Conservation (phyloP, 257 asterid genomes). For the Henckelia pumila region DNA sequence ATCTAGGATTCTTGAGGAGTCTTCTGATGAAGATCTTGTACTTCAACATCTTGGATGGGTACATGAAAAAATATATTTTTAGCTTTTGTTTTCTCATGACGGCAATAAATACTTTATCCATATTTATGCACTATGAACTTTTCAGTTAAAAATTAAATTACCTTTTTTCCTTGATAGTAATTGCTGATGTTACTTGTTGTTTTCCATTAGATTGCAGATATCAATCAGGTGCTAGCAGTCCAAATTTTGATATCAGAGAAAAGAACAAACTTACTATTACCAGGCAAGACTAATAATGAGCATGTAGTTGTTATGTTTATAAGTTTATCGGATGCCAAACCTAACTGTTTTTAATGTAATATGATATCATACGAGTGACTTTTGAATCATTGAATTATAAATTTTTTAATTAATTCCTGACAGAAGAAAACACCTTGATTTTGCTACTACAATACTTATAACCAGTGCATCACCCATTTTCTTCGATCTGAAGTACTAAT, state of each 20-base stretch:
- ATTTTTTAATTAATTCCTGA: not conserved
- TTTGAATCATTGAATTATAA: not conserved
- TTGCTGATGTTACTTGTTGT: conserved; percentile 21
- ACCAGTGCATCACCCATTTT: not conserved
- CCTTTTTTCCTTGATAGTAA: conserved; percentile 26
- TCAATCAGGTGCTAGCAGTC: conserved; percentile 75
- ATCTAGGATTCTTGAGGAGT: conserved; percentile 79
- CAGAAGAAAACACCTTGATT: conserved; percentile 1
- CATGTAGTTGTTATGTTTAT: conserved; percentile 10
- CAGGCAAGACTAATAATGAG: conserved; percentile 52
- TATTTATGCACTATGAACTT: conserved; percentile 6
- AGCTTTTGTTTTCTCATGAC: not conserved
- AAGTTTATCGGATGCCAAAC: conserved; percentile 16
- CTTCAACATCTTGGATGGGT: conserved; percentile 99
- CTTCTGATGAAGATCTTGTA: conserved; percentile 80
- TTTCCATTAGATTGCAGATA: conserved; percentile 78
- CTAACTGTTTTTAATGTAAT: conserved; percentile 2
- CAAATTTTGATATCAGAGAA: conserved; percentile 78
- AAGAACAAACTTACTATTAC: conserved; percentile 60
- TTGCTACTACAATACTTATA: not conserved
- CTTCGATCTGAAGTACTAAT: not conserved
- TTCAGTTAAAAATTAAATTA: conserved; percentile 1
- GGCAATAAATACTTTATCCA: not conserved
- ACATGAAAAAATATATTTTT: conserved; percentile 26
- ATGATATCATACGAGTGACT: conserved; percentile 3